Percentiles rank a stretch among this genome's conserved stretches.
These are phyloP conservation scores for Chlorella sp. DNA, from an alignment of 139 green algal genomes.

Conservation along the genomic window DNA sequence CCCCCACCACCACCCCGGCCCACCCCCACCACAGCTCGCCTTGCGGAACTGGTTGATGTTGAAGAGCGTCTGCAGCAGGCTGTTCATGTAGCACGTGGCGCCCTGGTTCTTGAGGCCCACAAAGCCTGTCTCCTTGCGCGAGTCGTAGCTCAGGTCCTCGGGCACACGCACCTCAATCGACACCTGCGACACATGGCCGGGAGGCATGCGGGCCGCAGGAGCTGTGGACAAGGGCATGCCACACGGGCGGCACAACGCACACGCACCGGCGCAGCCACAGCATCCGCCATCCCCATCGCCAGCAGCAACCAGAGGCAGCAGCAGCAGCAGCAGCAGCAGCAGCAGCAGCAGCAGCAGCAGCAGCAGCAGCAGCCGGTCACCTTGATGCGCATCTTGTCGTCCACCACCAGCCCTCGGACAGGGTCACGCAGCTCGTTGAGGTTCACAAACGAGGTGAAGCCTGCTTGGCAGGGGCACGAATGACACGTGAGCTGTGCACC, in stretches of 20 bases:
- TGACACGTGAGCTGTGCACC: too few relatives aligned
- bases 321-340: too few relatives aligned
- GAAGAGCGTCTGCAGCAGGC: slow-evolving; percentile 96
- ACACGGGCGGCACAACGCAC: too few relatives aligned
- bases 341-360: neutral
- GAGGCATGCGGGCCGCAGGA: too few relatives aligned
- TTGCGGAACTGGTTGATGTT: slow-evolving; percentile 92
- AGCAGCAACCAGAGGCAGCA: too few relatives aligned
- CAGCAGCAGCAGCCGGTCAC: neutral
- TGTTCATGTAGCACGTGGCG: slow-evolving; percentile 99
- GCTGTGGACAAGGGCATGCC: too few relatives aligned
- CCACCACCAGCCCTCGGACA: slow-evolving; percentile 66
- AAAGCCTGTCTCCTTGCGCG: slow-evolving; percentile 87
- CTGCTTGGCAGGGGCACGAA: slow-evolving; percentile 41
- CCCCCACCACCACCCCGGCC: neutral
- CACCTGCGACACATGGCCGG: slow-evolving; percentile 35
- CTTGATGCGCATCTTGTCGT: slow-evolving; percentile 70
- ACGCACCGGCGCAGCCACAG: neutral
- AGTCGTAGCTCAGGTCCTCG: slow-evolving; percentile 76
- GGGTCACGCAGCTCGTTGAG: slow-evolving; percentile 68
- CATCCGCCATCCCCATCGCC: too few relatives aligned
- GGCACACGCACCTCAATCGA: slow-evolving; percentile 55
- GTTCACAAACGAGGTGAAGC: slow-evolving; percentile 85
- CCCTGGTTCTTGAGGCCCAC: slow-evolving; percentile 99
- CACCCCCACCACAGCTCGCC: slow-evolving; percentile 35